Conservation (phyloP, 1,139 yeast genomes). For the Blastobotrys proliferans region DNA sequence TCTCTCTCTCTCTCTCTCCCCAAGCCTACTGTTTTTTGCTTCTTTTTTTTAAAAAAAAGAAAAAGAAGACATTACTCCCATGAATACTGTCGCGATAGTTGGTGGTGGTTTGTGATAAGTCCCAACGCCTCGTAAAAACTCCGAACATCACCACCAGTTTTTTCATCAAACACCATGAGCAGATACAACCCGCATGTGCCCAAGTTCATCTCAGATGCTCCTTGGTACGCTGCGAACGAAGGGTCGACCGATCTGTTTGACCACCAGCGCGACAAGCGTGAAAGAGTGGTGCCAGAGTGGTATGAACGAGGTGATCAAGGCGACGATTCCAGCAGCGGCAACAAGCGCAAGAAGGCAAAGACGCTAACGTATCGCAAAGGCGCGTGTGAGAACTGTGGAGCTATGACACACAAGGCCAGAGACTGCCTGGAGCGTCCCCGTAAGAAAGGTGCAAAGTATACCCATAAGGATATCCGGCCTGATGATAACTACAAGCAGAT, state of each 20-base stretch:
- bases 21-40: no score
- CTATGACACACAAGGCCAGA: conserved; percentile 41
- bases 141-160: no score
- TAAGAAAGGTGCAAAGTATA: conserved; percentile 38
- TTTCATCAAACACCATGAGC: no score
- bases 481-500: conserved; percentile 32
- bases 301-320: conserved; percentile 29
- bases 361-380: conserved; percentile 39
- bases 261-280: conserved; percentile 46
- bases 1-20: no score
- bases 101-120: no score
- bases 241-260: conserved; percentile 40
- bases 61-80: no score
- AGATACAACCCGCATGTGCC: conserved; percentile 40
- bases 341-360: conserved; percentile 23
- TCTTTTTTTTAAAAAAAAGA: no score
- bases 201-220: conserved; percentile 46
- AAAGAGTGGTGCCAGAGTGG: conserved; percentile 30
- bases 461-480: conserved; percentile 29
- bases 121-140: no score
- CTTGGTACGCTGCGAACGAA: conserved; percentile 44
- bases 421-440: conserved; percentile 54
- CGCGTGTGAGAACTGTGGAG: conserved; percentile 53
- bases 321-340: conserved; percentile 1
- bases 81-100: no score